Percentiles rank a stretch among this genome's conserved stretches.
Conservation (phyloP, 1,284 basidiomycete genomes). For the Leccinum fuscescens region DNA sequence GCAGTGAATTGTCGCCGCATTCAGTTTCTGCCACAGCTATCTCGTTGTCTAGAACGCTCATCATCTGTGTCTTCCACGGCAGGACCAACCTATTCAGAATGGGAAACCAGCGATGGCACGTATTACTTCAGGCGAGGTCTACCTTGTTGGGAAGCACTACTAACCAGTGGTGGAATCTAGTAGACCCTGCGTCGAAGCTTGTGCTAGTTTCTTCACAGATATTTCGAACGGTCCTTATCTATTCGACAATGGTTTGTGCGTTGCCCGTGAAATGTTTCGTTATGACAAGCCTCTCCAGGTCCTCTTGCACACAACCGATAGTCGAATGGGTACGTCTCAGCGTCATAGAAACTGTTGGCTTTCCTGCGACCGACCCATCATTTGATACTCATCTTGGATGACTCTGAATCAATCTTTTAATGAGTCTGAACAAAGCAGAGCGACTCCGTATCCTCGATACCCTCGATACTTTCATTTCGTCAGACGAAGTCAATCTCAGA, state of each 20-base stretch:
- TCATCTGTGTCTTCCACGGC: background rate
- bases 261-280: background rate
- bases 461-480: background rate
- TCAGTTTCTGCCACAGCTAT: background rate
- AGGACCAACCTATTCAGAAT: background rate
- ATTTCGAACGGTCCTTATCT: background rate
- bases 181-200: slow-evolving; percentile 27
- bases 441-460: background rate
- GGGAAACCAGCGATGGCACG: background rate
- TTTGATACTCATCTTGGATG: background rate
- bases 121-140: background rate
- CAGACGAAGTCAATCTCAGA: background rate
- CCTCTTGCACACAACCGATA: background rate
- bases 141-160: background rate
- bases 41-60: background rate
- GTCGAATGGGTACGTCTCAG: background rate
- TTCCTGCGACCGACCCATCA: background rate
- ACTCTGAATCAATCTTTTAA: too few species aligned
- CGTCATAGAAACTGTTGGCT: background rate
- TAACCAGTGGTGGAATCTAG: background rate
- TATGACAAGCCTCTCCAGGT: background rate
- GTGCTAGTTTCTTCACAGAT: background rate
- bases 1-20: background rate
- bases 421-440: background rate
- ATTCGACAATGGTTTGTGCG: background rate